A percentile compares a stretch with the other conserved stretches of the same genome.
These are phyloP conservation scores for Nectriaceae sp. DNA, from an alignment of 2,329 filamentous ascomycete species.

Conservation along the genomic window DNA sequence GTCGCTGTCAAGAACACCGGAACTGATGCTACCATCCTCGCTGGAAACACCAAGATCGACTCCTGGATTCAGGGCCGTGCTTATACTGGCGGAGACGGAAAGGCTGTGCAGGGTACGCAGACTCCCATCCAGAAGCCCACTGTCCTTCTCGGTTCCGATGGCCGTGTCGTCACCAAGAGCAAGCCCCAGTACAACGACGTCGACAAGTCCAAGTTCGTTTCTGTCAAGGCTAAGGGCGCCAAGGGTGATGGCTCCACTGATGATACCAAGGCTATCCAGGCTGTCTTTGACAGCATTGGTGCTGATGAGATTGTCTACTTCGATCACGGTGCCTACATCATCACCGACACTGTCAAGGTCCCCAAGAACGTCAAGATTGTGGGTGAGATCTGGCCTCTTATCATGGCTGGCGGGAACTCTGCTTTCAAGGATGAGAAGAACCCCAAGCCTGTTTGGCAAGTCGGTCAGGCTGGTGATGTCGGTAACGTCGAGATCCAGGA, in stretches of 20 bases:
- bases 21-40: constrained; percentile 4
- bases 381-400: constrained; percentile 47
- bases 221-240: not conserved
- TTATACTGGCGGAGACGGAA: constrained; percentile 37
- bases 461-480: constrained; percentile 56
- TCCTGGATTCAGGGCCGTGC: not conserved
- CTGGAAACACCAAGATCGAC: not conserved
- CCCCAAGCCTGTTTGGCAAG: constrained; percentile 58
- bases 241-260: constrained; percentile 69
- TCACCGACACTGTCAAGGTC: constrained; percentile 48
- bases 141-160: constrained; percentile 47
- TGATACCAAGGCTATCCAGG: constrained; percentile 58
- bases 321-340: constrained; percentile 38
- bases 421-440: constrained; percentile 51
- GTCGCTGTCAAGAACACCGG: not conserved
- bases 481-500: constrained; percentile 65
- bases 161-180: not conserved
- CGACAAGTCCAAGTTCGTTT: not conserved
- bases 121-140: not conserved
- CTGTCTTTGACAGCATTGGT: constrained; percentile 27
- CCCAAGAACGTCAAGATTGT: constrained; percentile 47
- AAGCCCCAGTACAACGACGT: not conserved
- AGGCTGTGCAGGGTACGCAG: too few relatives aligned
- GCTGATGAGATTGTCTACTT: constrained; percentile 20
- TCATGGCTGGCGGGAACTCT: constrained; percentile 54